Conservation (phyloP, 495 filamentous ascomycete species). For the Pseudotulostoma volvatum region DNA sequence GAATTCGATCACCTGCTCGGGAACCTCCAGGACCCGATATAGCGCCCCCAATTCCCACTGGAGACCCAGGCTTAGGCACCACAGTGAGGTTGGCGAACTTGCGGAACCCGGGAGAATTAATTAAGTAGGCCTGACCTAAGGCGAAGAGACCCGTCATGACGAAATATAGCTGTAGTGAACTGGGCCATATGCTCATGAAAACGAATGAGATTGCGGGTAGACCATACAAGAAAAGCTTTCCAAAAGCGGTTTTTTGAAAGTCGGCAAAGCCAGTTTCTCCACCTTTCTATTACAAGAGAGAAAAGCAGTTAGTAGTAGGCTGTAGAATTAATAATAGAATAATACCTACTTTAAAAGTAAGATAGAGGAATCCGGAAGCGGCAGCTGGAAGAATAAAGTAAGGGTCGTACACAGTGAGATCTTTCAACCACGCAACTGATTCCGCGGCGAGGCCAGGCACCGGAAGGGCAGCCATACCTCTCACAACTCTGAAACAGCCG, state of each 20-base stretch:
- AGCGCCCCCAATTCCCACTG: too few relatives aligned
- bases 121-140: slow-evolving; percentile 36
- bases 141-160: slow-evolving; percentile 37
- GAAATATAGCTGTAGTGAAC: slow-evolving; percentile 60
- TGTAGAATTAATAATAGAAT: background rate
- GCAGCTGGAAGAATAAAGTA: slow-evolving; percentile 50
- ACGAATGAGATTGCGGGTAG: slow-evolving; percentile 45
- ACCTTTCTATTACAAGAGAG: slow-evolving; percentile 26
- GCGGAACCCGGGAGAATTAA: slow-evolving; percentile 23
- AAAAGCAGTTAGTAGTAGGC: slow-evolving; percentile 1
- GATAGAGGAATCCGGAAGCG: slow-evolving; percentile 32
- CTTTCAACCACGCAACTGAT: slow-evolving; percentile 57
- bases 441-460: slow-evolving; percentile 60
- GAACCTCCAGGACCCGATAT: background rate
- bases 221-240: slow-evolving; percentile 34
- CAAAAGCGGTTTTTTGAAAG: slow-evolving; percentile 16
- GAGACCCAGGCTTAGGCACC: slow-evolving; percentile 1
- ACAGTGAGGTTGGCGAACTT: slow-evolving; percentile 12
- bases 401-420: slow-evolving; percentile 68
- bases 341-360: slow-evolving; percentile 40
- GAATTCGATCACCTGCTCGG: slow-evolving; percentile 4
- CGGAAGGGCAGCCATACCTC: slow-evolving; percentile 58
- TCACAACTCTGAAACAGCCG: slow-evolving; percentile 62
- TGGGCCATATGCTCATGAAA: slow-evolving; percentile 49
- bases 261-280: slow-evolving; percentile 30